phyloP scores from a whole-genome alignment of 192 early-diverging fungal genomes.

The Backusella tuberculispora region DNA sequence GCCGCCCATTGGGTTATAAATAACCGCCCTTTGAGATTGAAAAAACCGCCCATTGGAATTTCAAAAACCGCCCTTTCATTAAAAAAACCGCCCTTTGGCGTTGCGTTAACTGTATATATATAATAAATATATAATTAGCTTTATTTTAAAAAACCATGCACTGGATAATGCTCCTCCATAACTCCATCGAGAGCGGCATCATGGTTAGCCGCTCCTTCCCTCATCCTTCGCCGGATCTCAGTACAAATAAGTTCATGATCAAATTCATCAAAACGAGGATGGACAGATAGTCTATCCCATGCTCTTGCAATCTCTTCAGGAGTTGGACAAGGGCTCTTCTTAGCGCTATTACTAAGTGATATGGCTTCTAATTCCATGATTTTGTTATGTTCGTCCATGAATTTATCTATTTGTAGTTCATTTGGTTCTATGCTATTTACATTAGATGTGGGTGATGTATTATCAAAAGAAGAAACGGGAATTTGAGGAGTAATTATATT shows the following conservation, averaged over 20 bases:
- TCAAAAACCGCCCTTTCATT: no score
- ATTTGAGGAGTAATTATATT: background rate
- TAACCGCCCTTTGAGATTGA: no score
- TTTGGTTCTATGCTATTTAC: background rate
- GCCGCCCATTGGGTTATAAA: no score
- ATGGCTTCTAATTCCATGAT: background rate
- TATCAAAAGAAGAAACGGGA: no score
- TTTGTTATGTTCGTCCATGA: background rate
- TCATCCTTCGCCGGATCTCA: background rate
- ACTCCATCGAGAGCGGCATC: background rate
- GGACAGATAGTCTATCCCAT: background rate
- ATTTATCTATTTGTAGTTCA: background rate
- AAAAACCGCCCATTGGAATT: no score
- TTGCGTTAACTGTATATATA: no score
- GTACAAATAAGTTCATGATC: background rate
- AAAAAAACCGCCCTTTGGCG: no score
- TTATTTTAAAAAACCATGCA: constrained; percentile 7
- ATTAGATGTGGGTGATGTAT: background rate
- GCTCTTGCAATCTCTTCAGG: background rate
- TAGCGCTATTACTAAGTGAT: background rate
- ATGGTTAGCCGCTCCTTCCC: background rate
- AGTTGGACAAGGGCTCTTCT: background rate
- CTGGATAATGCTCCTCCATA: background rate
- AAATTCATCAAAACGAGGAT: constrained; percentile 2
- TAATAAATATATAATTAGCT: background rate